phyloP scores from a whole-genome alignment of 257 asterid species.

The Plantago major region DNA sequence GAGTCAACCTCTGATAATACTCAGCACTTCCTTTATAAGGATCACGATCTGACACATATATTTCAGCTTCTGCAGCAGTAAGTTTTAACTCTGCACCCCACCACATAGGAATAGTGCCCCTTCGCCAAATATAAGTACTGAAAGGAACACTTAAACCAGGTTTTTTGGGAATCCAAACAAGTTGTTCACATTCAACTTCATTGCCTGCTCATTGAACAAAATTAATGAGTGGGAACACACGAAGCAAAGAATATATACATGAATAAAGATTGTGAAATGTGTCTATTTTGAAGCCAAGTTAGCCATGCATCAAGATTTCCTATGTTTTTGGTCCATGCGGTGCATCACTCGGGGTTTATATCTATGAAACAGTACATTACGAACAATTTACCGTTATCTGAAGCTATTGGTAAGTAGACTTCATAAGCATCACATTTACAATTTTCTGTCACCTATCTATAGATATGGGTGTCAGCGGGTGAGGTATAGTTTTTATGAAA shows the following conservation, averaged over 20 bases:
- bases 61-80: constrained; percentile 99
- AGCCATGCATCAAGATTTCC: constrained; percentile 2
- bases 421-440: constrained; percentile 12
- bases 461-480: neutral
- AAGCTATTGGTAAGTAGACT: constrained; percentile 7
- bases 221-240: constrained; percentile 13
- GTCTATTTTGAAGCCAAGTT: constrained; percentile 13
- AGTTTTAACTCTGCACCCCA: constrained; percentile 99
- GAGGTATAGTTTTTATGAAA: no score
- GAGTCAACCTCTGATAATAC: constrained; percentile 85
- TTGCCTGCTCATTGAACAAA: constrained; percentile 67
- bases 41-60: constrained; percentile 78
- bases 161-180: constrained; percentile 86
- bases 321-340: neutral
- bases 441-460: constrained; percentile 5
- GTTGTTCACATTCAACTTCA: constrained; percentile 98
- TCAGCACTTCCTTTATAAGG: constrained; percentile 92
- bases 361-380: constrained; percentile 11
- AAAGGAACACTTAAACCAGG: constrained; percentile 84
- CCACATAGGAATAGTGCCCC: constrained; percentile 99
- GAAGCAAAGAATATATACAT: constrained; percentile 3
- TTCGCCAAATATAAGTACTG: constrained; percentile 87
- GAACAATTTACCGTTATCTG: neutral
- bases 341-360: constrained; percentile 8
- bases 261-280: constrained; percentile 13